Evolutionary conservation across 108 stramenopile species (phyloP), one percentile per base, ranked within the genome.

Genomic region (Craspedostauros australis): DNA sequence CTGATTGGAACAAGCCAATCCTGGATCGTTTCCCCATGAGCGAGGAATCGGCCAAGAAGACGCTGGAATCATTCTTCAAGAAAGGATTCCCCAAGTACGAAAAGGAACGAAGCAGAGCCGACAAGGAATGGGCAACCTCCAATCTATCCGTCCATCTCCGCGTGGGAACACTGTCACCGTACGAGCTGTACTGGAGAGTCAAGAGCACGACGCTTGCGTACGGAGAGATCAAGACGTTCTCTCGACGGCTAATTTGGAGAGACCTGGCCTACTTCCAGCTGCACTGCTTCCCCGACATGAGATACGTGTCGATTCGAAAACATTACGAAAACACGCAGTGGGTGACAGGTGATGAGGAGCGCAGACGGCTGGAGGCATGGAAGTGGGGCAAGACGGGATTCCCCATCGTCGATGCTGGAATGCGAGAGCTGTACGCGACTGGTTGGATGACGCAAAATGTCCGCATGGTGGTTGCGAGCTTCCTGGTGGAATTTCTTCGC

Each of bases 351-450:
- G 52, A 51, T 11, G 68, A 65, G 53, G 68, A 60, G 30, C 27
- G 42, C 15, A 39, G 65, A 2, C 58, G 62, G 7, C 57, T 80
- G 19, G 39, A 66, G 2, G 62, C 72, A 7, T 91, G 88, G 88
- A 70, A 75, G 31, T 49, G 43, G 29, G 92, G 88, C 0, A 60
- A 32, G 25, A 94, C 92, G 5, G 92, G 92, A 28, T 77, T 58
- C 60, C 92, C 92, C 19, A 60, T 90, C 37, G 76, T 93, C 23
- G 91, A 93, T 66, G 91, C 84, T 22, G 84, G 81, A 45, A 93
- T 90, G 91, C 64, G 88, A 12, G 93, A 94, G 56, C 64, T 94
- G 4, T 61, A 54, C 18, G 61, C 57, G 15, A 89, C 83, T 11
- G 93, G 93, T 5, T 94, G 77, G 71, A 89, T 91, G 89, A 71